Conservation (phyloP, 495 filamentous ascomycete species). For the Gamarada debralockiae region DNA sequence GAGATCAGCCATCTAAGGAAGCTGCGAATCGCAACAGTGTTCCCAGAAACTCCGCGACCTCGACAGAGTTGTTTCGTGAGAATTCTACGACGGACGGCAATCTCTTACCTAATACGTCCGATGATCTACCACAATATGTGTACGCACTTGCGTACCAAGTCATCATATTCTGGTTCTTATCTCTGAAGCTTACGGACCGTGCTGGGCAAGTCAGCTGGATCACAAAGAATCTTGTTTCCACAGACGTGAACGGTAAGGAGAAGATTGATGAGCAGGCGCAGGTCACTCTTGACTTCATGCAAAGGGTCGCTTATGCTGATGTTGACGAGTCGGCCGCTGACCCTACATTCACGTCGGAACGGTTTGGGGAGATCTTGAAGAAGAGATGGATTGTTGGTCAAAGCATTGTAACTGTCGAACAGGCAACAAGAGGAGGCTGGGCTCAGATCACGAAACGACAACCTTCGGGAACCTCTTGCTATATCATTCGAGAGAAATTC, state of each 20-base stretch:
- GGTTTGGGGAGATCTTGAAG: slow-evolving; percentile 63
- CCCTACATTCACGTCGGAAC: slow-evolving; percentile 54
- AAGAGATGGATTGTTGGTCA: slow-evolving; percentile 85
- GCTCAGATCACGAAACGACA: slow-evolving; percentile 79
- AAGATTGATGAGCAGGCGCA: slow-evolving; percentile 88
- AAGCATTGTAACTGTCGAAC: slow-evolving; percentile 83
- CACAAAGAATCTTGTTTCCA: slow-evolving; percentile 74
- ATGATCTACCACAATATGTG: slow-evolving; percentile 84
- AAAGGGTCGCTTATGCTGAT: slow-evolving; percentile 83
- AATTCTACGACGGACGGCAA: slow-evolving; percentile 20
- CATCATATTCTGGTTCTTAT: slow-evolving; percentile 94
- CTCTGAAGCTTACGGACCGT: slow-evolving; percentile 77
- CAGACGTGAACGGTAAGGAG: slow-evolving; percentile 66
- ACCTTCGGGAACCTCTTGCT: slow-evolving; percentile 79
- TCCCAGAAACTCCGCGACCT: slow-evolving; percentile 10
- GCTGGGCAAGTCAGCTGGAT: slow-evolving; percentile 86
- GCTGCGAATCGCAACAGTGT: slow-evolving; percentile 17
- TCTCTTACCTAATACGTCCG: slow-evolving; percentile 36
- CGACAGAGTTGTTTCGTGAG: slow-evolving; percentile 15
- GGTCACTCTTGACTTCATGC: slow-evolving; percentile 95
- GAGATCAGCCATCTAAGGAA: slow-evolving; percentile 42
- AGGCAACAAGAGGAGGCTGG: slow-evolving; percentile 66
- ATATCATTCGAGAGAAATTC: slow-evolving; percentile 68
- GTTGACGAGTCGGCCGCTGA: slow-evolving; percentile 67
- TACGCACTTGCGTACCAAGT: slow-evolving; percentile 91